phyloP scores from a whole-genome alignment of 2,329 filamentous ascomycete species.

The Ceratocystis huliohia region DNA sequence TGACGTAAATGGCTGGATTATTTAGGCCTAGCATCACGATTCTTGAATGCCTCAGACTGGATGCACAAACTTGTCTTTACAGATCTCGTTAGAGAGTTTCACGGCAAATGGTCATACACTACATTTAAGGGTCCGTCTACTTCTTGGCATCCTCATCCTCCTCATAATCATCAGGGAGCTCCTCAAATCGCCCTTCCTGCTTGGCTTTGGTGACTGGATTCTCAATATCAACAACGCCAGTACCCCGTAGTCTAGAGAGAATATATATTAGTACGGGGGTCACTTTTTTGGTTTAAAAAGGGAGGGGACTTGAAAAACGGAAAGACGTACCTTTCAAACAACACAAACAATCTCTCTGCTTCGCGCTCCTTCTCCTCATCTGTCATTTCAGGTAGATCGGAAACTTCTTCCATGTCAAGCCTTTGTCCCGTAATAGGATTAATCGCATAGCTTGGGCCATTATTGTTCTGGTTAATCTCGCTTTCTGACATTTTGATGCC shows the following conservation, averaged over 20 bases:
- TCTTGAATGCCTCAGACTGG: background rate
- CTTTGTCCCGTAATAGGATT: slow-evolving; percentile 86
- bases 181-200: slow-evolving; percentile 57
- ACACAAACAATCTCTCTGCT: slow-evolving; percentile 74
- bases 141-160: slow-evolving; percentile 25
- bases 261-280: background rate
- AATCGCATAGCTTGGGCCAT: slow-evolving; percentile 36
- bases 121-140: slow-evolving; percentile 19
- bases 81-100: background rate
- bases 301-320: background rate
- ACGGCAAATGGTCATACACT: background rate
- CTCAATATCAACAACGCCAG: slow-evolving; percentile 62
- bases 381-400: slow-evolving; percentile 61
- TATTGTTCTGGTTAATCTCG: slow-evolving; percentile 17
- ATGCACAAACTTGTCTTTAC: background rate
- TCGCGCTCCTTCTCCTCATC: slow-evolving; percentile 85
- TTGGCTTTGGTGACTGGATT: slow-evolving; percentile 64
- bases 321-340: slow-evolving; percentile 62
- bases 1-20: background rate
- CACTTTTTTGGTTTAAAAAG: background rate
- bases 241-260: slow-evolving; percentile 47
- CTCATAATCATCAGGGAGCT: slow-evolving; percentile 34
- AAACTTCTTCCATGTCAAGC: slow-evolving; percentile 50
- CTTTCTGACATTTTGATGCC: slow-evolving; percentile 24
- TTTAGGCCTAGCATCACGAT: background rate